Evolutionary conservation across 352 stramenopile genomes (phyloP).

Genomic region (Phytopythium aichiense): DNA sequence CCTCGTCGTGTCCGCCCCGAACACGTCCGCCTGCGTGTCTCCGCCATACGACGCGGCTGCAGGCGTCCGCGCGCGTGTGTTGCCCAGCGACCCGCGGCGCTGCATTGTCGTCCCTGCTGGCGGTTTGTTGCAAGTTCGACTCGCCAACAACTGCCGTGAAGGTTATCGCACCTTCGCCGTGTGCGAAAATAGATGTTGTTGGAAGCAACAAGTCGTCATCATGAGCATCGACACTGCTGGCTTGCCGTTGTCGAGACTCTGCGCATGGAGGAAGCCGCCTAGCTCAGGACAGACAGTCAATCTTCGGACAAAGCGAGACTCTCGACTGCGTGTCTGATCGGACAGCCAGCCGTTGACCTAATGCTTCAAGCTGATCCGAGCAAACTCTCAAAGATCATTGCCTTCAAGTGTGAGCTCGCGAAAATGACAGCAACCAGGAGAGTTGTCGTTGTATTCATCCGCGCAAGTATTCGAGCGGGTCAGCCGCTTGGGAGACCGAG

Average conservation of each 20-base stretch:
- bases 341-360: constrained; percentile 8
- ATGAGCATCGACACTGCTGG: too few relatives aligned
- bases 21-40: not conserved
- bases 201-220: too few relatives aligned
- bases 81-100: not conserved
- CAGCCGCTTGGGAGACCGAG: too few relatives aligned
- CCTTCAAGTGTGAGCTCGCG: constrained; percentile 9
- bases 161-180: too few relatives aligned
- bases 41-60: not conserved
- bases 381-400: constrained; percentile 2
- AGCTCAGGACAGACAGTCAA: too few relatives aligned
- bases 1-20: not conserved
- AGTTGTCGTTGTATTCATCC: too few relatives aligned
- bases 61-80: not conserved
- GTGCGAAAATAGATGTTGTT: too few relatives aligned
- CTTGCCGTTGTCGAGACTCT: too few relatives aligned
- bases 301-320: too few relatives aligned
- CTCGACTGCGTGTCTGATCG: not conserved
- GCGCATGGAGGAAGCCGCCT: too few relatives aligned
- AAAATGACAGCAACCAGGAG: not conserved
- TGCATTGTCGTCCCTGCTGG: not conserved
- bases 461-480: too few relatives aligned
- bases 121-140: not conserved
- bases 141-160: not conserved
- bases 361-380: constrained; percentile 11